Conservation (phyloP, 1,284 basidiomycete species). For the Ustilago sp. region DNA sequence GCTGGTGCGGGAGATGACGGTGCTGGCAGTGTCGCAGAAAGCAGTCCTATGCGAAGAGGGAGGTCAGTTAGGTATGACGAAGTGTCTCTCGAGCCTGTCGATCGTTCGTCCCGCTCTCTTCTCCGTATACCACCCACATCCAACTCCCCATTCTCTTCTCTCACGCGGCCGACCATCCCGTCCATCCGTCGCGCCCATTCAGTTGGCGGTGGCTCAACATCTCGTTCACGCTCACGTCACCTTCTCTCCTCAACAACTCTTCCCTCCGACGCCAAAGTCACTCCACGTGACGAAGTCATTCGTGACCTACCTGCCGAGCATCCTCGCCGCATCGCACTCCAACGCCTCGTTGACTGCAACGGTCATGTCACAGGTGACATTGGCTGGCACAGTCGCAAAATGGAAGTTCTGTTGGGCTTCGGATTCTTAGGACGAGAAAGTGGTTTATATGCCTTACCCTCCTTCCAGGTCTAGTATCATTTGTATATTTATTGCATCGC, state of each 20-base stretch:
- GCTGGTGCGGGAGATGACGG: slow-evolving; percentile 10
- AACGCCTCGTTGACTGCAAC: slow-evolving; percentile 81
- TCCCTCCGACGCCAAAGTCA: slow-evolving; percentile 29
- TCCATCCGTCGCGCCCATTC: slow-evolving; percentile 47
- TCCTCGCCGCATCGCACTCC: slow-evolving; percentile 78
- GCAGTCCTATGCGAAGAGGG: slow-evolving; percentile 15
- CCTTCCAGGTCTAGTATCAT: slow-evolving; percentile 55
- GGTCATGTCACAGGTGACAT: slow-evolving; percentile 89
- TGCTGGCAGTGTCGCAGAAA: not conserved
- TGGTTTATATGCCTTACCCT: slow-evolving; percentile 78
- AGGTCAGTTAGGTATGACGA: slow-evolving; percentile 46
- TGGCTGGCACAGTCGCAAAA: slow-evolving; percentile 96
- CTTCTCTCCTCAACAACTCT: slow-evolving; percentile 25
- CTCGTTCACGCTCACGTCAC: slow-evolving; percentile 55
- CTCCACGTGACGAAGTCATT: slow-evolving; percentile 65
- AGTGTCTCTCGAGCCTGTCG: slow-evolving; percentile 5
- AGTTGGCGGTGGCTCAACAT: slow-evolving; percentile 42
- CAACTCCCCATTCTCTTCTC: slow-evolving; percentile 6
- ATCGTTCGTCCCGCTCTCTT: slow-evolving; percentile 28
- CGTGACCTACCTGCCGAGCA: slow-evolving; percentile 77
- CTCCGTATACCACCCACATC: slow-evolving; percentile 19
- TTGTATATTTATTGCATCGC: not conserved
- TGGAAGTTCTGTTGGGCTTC: slow-evolving; percentile 92
- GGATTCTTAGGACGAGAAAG: slow-evolving; percentile 92
- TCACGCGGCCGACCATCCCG: slow-evolving; percentile 26